A percentile compares a stretch with the other conserved stretches of the same genome.
phyloP scores from a whole-genome alignment of 352 stramenopile species.

The Pseudoperonospora humuli region DNA sequence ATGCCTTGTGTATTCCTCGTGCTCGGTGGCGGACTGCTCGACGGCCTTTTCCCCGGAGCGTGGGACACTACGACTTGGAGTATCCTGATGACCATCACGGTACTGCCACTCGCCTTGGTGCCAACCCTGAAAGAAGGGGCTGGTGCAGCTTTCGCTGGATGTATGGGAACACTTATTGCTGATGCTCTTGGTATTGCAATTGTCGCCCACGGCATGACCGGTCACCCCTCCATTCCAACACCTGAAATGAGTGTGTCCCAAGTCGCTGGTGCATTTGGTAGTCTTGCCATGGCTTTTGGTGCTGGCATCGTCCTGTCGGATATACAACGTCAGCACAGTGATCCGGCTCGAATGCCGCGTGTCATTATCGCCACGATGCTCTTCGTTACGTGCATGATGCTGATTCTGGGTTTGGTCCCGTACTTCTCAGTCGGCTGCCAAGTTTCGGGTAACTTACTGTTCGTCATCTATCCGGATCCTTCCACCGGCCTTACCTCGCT shows the following conservation, averaged over 20 bases:
- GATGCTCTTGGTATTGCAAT: conserved; percentile 18
- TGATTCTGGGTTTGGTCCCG: conserved; percentile 34
- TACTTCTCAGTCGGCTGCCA: conserved; percentile 56
- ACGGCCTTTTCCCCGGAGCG: conserved; percentile 40
- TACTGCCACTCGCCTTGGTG: conserved; percentile 41
- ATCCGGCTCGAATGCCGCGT: conserved; percentile 21
- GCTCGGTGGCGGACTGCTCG: conserved; percentile 47
- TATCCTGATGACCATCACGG: conserved; percentile 47
- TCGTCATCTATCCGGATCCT: conserved; percentile 19
- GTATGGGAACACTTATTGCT: conserved; percentile 37
- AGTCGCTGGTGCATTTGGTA: conserved; percentile 47
- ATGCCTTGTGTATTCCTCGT: conserved; percentile 54
- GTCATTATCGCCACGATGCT: conserved; percentile 39
- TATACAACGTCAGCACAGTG: conserved; percentile 43
- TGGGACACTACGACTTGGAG: conserved; percentile 50
- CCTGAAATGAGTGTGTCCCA: conserved; percentile 44
- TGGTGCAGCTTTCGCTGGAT: conserved; percentile 43
- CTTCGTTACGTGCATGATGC: conserved; percentile 47
- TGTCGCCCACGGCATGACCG: conserved; percentile 18
- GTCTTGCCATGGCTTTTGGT: conserved; percentile 55
- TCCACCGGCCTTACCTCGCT: conserved; percentile 19
- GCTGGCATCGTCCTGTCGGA: conserved; percentile 53
- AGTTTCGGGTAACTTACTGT: conserved; percentile 34
- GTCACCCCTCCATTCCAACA: conserved; percentile 33
- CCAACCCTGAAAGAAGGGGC: conserved; percentile 59